These are phyloP conservation scores for Penicillium sp. DNA, from an alignment of 2,329 filamentous ascomycete species.

Conservation along the genomic window DNA sequence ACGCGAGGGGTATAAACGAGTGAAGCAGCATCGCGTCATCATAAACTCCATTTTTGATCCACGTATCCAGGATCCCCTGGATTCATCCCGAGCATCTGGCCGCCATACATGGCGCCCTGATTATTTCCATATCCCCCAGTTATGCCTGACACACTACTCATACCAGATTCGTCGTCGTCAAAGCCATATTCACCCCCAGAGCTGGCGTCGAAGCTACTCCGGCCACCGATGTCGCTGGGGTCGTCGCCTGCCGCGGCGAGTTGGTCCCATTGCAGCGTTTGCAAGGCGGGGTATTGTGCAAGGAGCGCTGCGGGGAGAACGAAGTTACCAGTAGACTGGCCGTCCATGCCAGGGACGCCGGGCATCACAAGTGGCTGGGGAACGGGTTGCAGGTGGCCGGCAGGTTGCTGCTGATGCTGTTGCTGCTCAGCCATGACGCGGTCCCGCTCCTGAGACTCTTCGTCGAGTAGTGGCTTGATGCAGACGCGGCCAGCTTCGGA, in stretches of 20 bases:
- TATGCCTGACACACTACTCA: slow-evolving; percentile 44
- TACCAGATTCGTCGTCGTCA: slow-evolving; percentile 51
- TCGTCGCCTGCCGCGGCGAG: slow-evolving; percentile 66
- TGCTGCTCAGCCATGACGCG: slow-evolving; percentile 75
- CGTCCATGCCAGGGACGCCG: slow-evolving; percentile 65
- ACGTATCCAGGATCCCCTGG: slow-evolving; percentile 36
- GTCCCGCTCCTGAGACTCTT: slow-evolving; percentile 85
- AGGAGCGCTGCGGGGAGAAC: slow-evolving; percentile 84
- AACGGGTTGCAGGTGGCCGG: slow-evolving; percentile 64
- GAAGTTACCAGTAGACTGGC: slow-evolving; percentile 66
- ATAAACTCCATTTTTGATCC: slow-evolving; percentile 40
- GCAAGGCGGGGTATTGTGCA: slow-evolving; percentile 91
- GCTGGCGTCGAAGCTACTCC: slow-evolving; percentile 59
- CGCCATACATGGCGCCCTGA: slow-evolving; percentile 41
- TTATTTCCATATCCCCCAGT: slow-evolving; percentile 43
- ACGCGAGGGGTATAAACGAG: slow-evolving; percentile 14
- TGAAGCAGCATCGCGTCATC: slow-evolving; percentile 15
- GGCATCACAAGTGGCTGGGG: slow-evolving; percentile 67
- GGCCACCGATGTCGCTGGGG: slow-evolving; percentile 66
- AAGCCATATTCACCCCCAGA: slow-evolving; percentile 52
- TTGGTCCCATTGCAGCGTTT: slow-evolving; percentile 85
- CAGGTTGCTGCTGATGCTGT: slow-evolving; percentile 64
- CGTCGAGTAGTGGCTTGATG: slow-evolving; percentile 95
- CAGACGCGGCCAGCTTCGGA: slow-evolving; percentile 95
- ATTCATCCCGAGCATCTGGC: slow-evolving; percentile 40